Evolutionary conservation across 345 rosid genomes (phyloP).

Genomic region (Trapa incisa): DNA sequence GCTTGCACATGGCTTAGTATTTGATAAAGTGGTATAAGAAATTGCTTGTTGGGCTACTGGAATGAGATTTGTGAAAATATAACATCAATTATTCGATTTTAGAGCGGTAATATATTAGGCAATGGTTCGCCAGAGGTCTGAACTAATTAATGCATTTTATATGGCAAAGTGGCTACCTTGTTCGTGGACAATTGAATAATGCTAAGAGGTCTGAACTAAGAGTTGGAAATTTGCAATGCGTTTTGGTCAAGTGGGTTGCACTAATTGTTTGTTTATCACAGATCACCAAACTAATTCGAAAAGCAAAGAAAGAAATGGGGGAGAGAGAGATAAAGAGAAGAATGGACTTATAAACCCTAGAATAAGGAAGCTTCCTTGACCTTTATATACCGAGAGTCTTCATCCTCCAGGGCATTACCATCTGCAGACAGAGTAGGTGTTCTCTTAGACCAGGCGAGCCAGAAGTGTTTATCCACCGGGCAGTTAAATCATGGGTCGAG

Average conservation of each 20-base stretch:
- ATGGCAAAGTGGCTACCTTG: no score
- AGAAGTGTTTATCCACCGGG: neutral
- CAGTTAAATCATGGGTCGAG: slow-evolving; percentile 58
- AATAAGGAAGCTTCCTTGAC: neutral
- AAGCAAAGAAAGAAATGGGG: slow-evolving; percentile 21
- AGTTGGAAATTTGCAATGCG: neutral
- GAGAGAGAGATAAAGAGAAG: slow-evolving; percentile 9
- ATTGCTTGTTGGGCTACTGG: neutral
- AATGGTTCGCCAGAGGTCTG: no score
- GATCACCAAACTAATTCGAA: slow-evolving; percentile 51
- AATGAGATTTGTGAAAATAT: neutral
- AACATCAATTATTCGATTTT: no score
- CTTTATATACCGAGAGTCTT: slow-evolving; percentile 33
- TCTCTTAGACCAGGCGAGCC: slow-evolving; percentile 4
- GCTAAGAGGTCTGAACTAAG: neutral
- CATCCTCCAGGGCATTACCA: slow-evolving; percentile 4
- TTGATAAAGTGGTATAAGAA: neutral
- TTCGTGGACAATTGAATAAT: slow-evolving; percentile 4
- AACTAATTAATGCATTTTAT: no score
- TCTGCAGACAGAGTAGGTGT: slow-evolving; percentile 3
- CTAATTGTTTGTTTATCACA: neutral
- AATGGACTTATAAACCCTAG: slow-evolving; percentile 36
- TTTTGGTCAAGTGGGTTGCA: slow-evolving; percentile 9
- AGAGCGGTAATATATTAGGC: no score
- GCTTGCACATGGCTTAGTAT: neutral